These are phyloP conservation scores for Macadamia tetraphylla DNA, from an alignment of 164 flowering plant species.

Conservation along the genomic window DNA sequence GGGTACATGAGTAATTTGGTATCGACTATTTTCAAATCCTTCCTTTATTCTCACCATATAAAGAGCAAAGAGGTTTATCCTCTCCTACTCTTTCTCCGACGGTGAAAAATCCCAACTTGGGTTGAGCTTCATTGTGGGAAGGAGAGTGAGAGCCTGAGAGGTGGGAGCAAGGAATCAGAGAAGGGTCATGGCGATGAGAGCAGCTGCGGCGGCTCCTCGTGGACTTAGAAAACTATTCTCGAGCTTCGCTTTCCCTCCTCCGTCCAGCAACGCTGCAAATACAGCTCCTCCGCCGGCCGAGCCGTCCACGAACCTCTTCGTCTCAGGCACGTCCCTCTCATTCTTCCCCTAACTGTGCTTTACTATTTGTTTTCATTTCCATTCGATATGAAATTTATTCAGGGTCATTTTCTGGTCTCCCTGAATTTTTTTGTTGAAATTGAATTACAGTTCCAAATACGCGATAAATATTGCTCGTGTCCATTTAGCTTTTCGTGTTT, in stretches of 20 bases:
- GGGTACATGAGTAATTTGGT: too few species aligned
- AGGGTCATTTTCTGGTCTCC: background rate
- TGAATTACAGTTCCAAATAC: background rate
- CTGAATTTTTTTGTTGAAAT: background rate
- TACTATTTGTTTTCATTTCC: background rate
- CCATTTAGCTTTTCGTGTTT: background rate
- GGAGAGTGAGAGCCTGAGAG: background rate
- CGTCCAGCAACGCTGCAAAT: conserved; percentile 20
- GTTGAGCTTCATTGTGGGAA: background rate
- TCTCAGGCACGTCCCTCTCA: conserved; percentile 32
- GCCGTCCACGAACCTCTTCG: conserved; percentile 52
- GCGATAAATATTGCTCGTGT: background rate
- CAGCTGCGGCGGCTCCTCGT: conserved; percentile 19
- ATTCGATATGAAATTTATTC: background rate
- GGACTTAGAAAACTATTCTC: conserved; percentile 36
- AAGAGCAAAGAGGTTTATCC: too few species aligned
- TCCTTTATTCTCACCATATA: too few species aligned
- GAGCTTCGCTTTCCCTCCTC: conserved; percentile 28
- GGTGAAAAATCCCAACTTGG: too few species aligned
- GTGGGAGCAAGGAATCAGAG: background rate
- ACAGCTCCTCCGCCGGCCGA: conserved; percentile 37
- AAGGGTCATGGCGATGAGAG: conserved; percentile 34
- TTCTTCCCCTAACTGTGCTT: background rate
- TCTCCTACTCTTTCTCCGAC: background rate
- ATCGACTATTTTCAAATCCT: too few species aligned